Evolutionary conservation across 2,329 filamentous ascomycete genomes (phyloP).

Genomic region (Neopestalotiopsis sp.): DNA sequence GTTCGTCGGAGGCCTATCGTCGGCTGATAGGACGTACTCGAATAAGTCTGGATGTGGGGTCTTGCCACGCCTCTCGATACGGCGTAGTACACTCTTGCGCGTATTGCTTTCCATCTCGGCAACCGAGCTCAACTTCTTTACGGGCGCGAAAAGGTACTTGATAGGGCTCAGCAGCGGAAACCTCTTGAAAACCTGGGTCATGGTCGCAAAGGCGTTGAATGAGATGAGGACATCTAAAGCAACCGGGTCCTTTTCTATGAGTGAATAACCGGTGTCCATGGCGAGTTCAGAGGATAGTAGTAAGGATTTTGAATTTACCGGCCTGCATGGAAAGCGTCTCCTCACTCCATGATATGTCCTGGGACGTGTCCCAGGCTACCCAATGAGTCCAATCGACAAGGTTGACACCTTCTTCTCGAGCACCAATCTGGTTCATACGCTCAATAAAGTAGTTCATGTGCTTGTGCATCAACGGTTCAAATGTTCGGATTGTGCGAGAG

Average conservation of each 20-base stretch:
- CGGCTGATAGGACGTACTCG: conserved; percentile 21
- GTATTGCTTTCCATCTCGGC: conserved; percentile 19
- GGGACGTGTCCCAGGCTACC: conserved; percentile 14
- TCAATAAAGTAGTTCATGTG: conserved; percentile 27
- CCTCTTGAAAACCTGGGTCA: conserved; percentile 17
- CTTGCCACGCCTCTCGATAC: conserved; percentile 21
- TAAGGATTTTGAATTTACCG: too few species aligned
- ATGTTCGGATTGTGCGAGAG: conserved; percentile 15
- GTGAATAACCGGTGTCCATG: not conserved
- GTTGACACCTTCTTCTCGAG: conserved; percentile 11
- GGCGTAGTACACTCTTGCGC: conserved; percentile 13
- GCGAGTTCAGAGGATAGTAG: not conserved
- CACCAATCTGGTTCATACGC: conserved; percentile 21
- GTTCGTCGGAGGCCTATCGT: not conserved
- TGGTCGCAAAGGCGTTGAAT: conserved; percentile 17
- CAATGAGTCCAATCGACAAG: conserved; percentile 26
- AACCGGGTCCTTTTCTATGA: conserved; percentile 14
- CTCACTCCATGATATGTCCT: conserved; percentile 19
- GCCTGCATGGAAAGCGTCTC: conserved; percentile 24
- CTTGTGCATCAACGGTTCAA: conserved; percentile 25
- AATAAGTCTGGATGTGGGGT: conserved; percentile 26
- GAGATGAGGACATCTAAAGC: conserved; percentile 17
- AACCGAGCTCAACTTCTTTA: conserved; percentile 8
- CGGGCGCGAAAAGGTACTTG: conserved; percentile 22
- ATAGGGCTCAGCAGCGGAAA: conserved; percentile 22